phyloP scores from a whole-genome alignment of 768 basidiomycete species.

The Kondoa malvinella region DNA sequence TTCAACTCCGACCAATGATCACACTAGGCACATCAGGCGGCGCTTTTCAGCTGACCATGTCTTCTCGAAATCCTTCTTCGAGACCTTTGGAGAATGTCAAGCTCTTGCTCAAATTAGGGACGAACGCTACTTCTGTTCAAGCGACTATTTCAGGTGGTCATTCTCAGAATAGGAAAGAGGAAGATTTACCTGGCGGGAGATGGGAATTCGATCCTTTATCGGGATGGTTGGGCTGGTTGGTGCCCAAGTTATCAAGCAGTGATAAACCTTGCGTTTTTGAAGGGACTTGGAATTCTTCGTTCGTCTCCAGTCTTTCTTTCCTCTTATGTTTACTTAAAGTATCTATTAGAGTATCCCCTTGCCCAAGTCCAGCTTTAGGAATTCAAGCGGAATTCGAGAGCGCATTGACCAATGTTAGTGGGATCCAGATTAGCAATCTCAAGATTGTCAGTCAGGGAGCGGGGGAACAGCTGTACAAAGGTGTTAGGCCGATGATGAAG shows the following conservation, averaged over 20 bases:
- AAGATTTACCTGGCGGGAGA: constrained; percentile 1
- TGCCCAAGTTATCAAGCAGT: background rate
- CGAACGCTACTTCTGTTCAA: background rate
- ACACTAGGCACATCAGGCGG: constrained; percentile 16
- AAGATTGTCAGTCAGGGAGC: constrained; percentile 52
- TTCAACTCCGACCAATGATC: constrained; percentile 29
- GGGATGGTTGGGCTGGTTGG: constrained; percentile 34
- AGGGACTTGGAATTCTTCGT: constrained; percentile 1
- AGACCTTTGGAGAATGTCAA: constrained; percentile 33
- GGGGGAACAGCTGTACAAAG: constrained; percentile 83
- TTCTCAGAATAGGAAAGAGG: background rate
- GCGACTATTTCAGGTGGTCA: background rate
- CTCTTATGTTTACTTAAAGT: background rate
- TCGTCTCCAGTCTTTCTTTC: background rate
- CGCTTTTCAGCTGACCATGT: constrained; percentile 31
- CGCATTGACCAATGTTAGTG: constrained; percentile 53
- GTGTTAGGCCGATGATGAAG: constrained; percentile 40
- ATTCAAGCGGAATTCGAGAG: constrained; percentile 57
- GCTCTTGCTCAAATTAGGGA: background rate
- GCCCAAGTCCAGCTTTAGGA: constrained; percentile 53
- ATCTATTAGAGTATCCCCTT: constrained; percentile 31
- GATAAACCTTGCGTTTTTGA: background rate
- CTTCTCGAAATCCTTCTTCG: constrained; percentile 29
- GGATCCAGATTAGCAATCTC: constrained; percentile 69
- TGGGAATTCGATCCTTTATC: constrained; percentile 29